A percentile compares a stretch with the other conserved stretches of the same genome.
phyloP scores from a whole-genome alignment of 176 grass and related monocot species.

The Musa beccarii region DNA sequence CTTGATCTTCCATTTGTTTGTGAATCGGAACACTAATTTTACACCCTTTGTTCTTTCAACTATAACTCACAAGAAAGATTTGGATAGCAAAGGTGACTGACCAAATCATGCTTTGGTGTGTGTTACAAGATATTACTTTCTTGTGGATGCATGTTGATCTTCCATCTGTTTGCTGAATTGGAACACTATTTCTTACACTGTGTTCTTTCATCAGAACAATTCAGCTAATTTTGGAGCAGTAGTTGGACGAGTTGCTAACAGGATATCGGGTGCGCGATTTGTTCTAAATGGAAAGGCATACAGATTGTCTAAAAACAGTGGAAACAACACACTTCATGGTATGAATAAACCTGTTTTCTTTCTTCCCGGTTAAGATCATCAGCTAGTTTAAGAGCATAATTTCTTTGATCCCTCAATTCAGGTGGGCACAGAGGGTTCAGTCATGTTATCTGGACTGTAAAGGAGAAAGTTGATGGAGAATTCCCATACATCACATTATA shows the following conservation, averaged over 20 bases:
- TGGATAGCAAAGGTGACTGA: too few species aligned
- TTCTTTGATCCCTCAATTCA: neutral
- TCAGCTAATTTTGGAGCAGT: conserved; percentile 65
- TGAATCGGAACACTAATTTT: neutral
- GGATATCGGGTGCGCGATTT: conserved; percentile 52
- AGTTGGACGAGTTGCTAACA: conserved; percentile 81
- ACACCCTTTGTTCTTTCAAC: too few species aligned
- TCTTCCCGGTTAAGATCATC: conserved; percentile 31
- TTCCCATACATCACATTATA: conserved; percentile 54
- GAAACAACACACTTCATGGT: conserved; percentile 84
- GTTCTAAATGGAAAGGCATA: conserved; percentile 48
- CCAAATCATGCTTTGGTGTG: too few species aligned
- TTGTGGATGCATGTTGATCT: too few species aligned
- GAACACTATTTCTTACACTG: neutral
- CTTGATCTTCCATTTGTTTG: neutral
- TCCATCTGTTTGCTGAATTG: neutral
- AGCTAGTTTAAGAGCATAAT: neutral
- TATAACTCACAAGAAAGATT: too few species aligned
- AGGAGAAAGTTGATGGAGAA: conserved; percentile 49
- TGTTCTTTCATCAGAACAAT: conserved; percentile 38
- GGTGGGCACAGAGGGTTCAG: conserved; percentile 67
- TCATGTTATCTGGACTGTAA: conserved; percentile 60
- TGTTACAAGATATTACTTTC: too few species aligned
- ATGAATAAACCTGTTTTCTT: neutral
- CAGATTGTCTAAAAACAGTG: conserved; percentile 47